phyloP scores from a whole-genome alignment of 345 rosid genomes.

The Populus davidiana region DNA sequence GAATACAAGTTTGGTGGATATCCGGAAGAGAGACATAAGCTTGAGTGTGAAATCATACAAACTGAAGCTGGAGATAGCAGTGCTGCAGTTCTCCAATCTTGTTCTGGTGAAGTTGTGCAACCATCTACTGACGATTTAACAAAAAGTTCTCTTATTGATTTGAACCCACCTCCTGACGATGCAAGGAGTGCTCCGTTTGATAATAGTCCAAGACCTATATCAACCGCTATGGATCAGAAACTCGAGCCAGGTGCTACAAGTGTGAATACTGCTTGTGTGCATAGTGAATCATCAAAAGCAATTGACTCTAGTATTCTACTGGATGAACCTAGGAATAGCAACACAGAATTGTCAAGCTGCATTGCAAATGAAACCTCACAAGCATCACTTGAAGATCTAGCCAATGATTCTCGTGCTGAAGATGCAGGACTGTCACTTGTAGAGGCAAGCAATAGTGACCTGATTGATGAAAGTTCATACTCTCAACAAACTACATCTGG shows the following conservation, averaged over 20 bases:
- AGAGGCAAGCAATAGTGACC: constrained; percentile 9
- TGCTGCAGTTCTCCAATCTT: not conserved
- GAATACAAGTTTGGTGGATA: not conserved
- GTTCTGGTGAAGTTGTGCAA: not conserved
- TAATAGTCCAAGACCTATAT: not conserved
- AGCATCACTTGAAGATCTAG: constrained; percentile 12
- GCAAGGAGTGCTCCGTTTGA: constrained; percentile 6
- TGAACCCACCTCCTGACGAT: constrained; percentile 14
- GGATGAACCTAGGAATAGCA: constrained; percentile 10
- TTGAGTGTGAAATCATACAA: constrained; percentile 4
- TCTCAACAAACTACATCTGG: constrained; percentile 11
- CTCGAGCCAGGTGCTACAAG: constrained; percentile 18
- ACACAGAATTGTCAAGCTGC: constrained; percentile 10
- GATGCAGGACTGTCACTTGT: constrained; percentile 13
- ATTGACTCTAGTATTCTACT: constrained; percentile 15
- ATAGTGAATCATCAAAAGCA: constrained; percentile 17
- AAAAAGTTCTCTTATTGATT: not conserved
- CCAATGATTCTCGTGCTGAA: constrained; percentile 14
- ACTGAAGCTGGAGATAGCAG: not conserved
- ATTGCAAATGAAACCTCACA: constrained; percentile 14
- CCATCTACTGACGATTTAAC: not conserved
- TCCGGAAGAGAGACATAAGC: not conserved
- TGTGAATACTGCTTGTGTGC: constrained; percentile 10
- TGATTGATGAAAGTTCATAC: constrained; percentile 16
- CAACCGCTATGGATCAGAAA: constrained; percentile 5